Percentiles rank a stretch among this genome's conserved stretches.
Evolutionary conservation across 345 rosid species (phyloP).

Genomic region (Brassica cretica): DNA sequence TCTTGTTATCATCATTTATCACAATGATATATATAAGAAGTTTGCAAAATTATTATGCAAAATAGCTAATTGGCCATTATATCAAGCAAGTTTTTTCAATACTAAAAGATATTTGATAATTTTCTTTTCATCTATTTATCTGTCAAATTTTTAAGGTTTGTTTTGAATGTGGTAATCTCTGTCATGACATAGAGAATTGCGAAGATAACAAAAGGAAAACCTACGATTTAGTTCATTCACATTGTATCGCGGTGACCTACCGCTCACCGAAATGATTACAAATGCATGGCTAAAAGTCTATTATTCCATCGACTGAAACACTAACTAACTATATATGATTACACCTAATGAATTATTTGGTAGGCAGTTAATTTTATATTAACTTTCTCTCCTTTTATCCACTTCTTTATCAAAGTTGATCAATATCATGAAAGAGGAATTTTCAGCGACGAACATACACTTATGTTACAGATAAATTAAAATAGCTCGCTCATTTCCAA

Average conservation of each 20-base stretch:
- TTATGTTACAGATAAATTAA: too few species aligned
- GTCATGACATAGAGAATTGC: constrained; percentile 23
- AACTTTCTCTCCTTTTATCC: constrained; percentile 4
- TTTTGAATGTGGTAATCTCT: constrained; percentile 24
- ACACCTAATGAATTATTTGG: constrained; percentile 31
- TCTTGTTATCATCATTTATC: neutral
- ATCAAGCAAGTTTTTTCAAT: neutral
- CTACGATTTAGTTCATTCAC: neutral
- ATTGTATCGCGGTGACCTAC: constrained; percentile 22
- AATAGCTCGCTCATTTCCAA: neutral
- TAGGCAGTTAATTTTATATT: constrained; percentile 27
- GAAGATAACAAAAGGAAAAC: constrained; percentile 18
- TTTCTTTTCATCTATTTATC: neutral
- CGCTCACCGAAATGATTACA: constrained; percentile 38
- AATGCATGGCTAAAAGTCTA: constrained; percentile 34
- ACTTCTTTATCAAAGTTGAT: neutral
- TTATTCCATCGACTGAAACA: constrained; percentile 26
- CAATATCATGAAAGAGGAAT: neutral
- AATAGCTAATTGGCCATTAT: neutral
- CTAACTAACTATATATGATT: constrained; percentile 13
- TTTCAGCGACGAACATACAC: neutral
- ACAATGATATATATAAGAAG: neutral
- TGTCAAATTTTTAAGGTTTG: neutral
- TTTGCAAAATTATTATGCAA: neutral
- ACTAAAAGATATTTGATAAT: neutral